A percentile compares a stretch with the other conserved stretches of the same genome.
phyloP scores from a whole-genome alignment of 139 green algal species.

The Klebsormidium nitens region DNA sequence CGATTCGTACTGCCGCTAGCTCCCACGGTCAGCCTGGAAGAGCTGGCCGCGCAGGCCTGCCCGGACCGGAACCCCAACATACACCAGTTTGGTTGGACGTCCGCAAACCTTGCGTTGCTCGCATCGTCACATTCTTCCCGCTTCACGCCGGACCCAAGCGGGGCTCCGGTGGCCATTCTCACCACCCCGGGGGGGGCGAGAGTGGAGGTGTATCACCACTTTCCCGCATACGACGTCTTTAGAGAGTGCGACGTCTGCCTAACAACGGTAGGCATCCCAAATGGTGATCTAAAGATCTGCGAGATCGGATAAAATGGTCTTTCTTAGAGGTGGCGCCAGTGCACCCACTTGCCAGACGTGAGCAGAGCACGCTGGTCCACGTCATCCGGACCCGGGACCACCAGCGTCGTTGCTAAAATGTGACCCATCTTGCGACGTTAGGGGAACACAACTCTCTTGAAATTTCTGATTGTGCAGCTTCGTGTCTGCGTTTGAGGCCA shows the following conservation, averaged over 20 bases:
- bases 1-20: constrained; percentile 41
- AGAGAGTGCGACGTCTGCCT: constrained; percentile 30
- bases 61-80: constrained; percentile 7
- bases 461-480: background rate
- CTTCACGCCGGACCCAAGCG: background rate
- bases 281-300: too few species aligned
- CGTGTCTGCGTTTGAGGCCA: too few species aligned
- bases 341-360: background rate
- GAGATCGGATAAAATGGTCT: too few species aligned
- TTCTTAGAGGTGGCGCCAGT: background rate
- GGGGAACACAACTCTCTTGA: background rate
- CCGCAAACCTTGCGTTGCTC: background rate
- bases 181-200: constrained; percentile 1
- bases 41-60: constrained; percentile 1
- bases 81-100: constrained; percentile 20
- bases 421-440: background rate
- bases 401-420: background rate
- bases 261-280: constrained; percentile 43
- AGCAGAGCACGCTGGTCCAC: background rate
- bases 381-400: background rate
- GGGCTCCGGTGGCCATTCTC: too few species aligned
- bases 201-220: constrained; percentile 21
- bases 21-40: constrained; percentile 29
- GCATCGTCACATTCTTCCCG: background rate
- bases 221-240: constrained; percentile 32